Evolutionary conservation across 371 early-diverging fungal species (phyloP), one percentile per base, ranked within the genome.

Genomic region (Mortierella sp.): DNA sequence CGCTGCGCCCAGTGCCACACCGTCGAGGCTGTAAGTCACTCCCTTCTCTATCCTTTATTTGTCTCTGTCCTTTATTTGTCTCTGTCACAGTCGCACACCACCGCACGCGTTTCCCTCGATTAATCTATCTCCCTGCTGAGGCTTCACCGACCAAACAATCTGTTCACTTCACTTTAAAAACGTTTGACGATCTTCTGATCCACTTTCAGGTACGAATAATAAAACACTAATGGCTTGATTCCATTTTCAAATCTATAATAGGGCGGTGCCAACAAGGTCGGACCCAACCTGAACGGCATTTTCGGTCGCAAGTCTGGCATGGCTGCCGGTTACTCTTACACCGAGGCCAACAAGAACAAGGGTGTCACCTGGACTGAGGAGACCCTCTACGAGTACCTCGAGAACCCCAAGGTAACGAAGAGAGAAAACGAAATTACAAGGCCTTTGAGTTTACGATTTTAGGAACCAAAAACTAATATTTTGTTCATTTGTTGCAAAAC

Each of bases 1-100:
- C 94, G 99, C 67, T 99, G 99, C 79, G 96, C 97, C 60, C 95
- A 94, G 80, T 99, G 99, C 92, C 98, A 99, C 91, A 97, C 96
- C 69, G 91, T 95, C 39, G 97, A 97, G 72, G 86, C 81, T 78
- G 93, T 91, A 83, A 79, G 81, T 82, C 19, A 11, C 6, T 28
- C 21, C n/a, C 12, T 37, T 19, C 21, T 27, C 26, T 7, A 9
- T 12, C 26, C 15, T 27, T 27, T 27, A 26, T 27, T 15, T 12
- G n/a, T n/a, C 32, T 27, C 26, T 7, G 9, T 12, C 26, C 15
- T 27, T 27, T 27, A 26, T 27, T 15, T 12, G n/a, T n/a, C n/a
- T n/a, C n/a, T n/a, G n/a, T n/a, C n/a, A n/a, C n/a, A n/a, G n/a
- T n/a, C n/a, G n/a, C n/a, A n/a, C n/a, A n/a, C n/a, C n/a, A n/a